Conservation (phyloP, 1,284 basidiomycete genomes). For the Moesziomyces aphidis region DNA sequence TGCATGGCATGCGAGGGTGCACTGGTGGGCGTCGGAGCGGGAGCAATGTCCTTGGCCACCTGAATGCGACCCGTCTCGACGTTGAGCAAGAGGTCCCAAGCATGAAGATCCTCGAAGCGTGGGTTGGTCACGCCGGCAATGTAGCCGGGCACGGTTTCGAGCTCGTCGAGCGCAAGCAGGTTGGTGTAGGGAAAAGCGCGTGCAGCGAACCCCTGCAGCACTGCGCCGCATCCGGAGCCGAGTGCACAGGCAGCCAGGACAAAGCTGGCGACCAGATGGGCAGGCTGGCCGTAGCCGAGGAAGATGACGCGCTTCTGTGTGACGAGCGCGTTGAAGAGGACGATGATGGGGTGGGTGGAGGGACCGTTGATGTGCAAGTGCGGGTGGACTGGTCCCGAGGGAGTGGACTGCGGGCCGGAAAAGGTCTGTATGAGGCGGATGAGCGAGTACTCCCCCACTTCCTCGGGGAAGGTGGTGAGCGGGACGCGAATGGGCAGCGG, state of each 20-base stretch:
- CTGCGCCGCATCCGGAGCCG: constrained; percentile 85
- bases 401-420: constrained; percentile 72
- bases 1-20: constrained; percentile 11
- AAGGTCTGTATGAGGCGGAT: constrained; percentile 91
- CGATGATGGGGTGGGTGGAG: constrained; percentile 90
- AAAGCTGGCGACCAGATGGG: constrained; percentile 86
- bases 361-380: constrained; percentile 91
- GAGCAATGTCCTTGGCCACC: constrained; percentile 83
- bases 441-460: constrained; percentile 97
- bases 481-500: constrained; percentile 55
- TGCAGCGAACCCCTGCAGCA: constrained; percentile 82
- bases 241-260: constrained; percentile 93
- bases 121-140: constrained; percentile 97
- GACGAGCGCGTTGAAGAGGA: constrained; percentile 93
- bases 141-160: constrained; percentile 87
- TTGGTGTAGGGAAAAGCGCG: constrained; percentile 94
- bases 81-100: constrained; percentile 93
- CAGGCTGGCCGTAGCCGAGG: constrained; percentile 79
- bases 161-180: constrained; percentile 85
- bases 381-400: constrained; percentile 82
- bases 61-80: constrained; percentile 85
- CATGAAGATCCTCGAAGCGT: constrained; percentile 85
- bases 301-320: constrained; percentile 95
- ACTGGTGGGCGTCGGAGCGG: constrained; percentile 43
- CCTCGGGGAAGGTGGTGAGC: constrained; percentile 73